Evolutionary conservation across 805 yeast species (phyloP).

Genomic region (Kregervanrija pseudodelftensis): DNA sequence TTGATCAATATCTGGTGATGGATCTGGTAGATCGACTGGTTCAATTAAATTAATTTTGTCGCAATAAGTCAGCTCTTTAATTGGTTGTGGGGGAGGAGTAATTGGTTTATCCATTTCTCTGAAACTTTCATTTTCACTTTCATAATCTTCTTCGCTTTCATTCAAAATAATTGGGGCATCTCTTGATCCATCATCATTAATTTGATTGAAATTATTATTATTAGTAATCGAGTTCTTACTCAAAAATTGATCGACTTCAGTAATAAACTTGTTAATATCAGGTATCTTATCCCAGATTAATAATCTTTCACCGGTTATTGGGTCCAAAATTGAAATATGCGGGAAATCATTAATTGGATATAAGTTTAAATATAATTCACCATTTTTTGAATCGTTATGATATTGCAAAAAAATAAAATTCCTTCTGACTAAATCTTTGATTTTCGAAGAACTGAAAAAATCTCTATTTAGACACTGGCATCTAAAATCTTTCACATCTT

Average conservation of each 20-base stretch:
- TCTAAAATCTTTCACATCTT: slow-evolving; percentile 74
- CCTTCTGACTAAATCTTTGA: slow-evolving; percentile 57
- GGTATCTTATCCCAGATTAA: slow-evolving; percentile 74
- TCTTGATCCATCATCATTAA: slow-evolving; percentile 46
- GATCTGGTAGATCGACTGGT: slow-evolving; percentile 49
- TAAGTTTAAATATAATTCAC: slow-evolving; percentile 61
- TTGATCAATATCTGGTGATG: slow-evolving; percentile 40
- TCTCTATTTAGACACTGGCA: slow-evolving; percentile 91
- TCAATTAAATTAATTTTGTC: slow-evolving; percentile 12
- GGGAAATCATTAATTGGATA: slow-evolving; percentile 71
- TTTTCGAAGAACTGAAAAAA: slow-evolving; percentile 69
- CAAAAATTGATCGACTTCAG: slow-evolving; percentile 66
- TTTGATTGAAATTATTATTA: slow-evolving; percentile 57
- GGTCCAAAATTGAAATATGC: slow-evolving; percentile 87
- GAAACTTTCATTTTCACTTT: slow-evolving; percentile 15
- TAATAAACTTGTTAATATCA: slow-evolving; percentile 48
- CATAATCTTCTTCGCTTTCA: slow-evolving; percentile 21
- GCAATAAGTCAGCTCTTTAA: slow-evolving; percentile 11
- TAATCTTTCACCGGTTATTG: slow-evolving; percentile 90
- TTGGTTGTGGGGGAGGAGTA: slow-evolving; percentile 1
- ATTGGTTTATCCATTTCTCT: slow-evolving; percentile 14
- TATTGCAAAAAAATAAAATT: slow-evolving; percentile 83
- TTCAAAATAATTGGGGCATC: slow-evolving; percentile 35
- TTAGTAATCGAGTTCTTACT: slow-evolving; percentile 45
- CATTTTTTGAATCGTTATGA: slow-evolving; percentile 69